A percentile compares a stretch with the other conserved stretches of the same genome.
Conservation (phyloP, 2,329 filamentous ascomycete genomes). For the Macrophomina tecta region DNA sequence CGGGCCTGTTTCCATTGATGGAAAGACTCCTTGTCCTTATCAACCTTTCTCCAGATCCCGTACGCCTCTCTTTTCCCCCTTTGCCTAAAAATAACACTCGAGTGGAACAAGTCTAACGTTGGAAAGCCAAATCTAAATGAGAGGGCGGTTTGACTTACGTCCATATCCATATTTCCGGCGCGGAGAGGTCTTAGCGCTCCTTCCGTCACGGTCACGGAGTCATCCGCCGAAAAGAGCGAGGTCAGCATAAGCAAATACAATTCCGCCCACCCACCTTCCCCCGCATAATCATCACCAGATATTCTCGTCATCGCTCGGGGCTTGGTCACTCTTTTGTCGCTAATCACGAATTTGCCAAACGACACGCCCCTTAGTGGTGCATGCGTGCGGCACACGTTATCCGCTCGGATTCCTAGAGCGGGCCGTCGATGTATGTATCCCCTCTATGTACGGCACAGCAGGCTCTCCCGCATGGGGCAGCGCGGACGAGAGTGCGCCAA, state of each 20-base stretch:
- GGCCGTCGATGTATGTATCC: not conserved
- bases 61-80: not conserved
- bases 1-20: constrained; percentile 3
- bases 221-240: not conserved
- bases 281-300: constrained; percentile 17
- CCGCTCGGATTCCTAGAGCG: not conserved
- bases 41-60: constrained; percentile 10
- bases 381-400: constrained; percentile 13
- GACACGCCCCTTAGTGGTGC: constrained; percentile 7
- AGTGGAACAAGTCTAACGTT: constrained; percentile 1
- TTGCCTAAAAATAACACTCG: not conserved
- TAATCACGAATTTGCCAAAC: constrained; percentile 1
- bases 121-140: not conserved
- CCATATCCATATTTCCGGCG: not conserved
- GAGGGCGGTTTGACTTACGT: not conserved
- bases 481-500: not conserved
- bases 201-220: not conserved
- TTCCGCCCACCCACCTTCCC: too few species aligned
- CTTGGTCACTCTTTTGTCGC: not conserved
- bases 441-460: constrained; percentile 14
- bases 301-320: constrained; percentile 8
- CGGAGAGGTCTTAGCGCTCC: not conserved
- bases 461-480: not conserved
- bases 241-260: not conserved
- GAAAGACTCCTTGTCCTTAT: not conserved